phyloP scores from a whole-genome alignment of 2,329 filamentous ascomycete species.

The Calonectria crousiana region DNA sequence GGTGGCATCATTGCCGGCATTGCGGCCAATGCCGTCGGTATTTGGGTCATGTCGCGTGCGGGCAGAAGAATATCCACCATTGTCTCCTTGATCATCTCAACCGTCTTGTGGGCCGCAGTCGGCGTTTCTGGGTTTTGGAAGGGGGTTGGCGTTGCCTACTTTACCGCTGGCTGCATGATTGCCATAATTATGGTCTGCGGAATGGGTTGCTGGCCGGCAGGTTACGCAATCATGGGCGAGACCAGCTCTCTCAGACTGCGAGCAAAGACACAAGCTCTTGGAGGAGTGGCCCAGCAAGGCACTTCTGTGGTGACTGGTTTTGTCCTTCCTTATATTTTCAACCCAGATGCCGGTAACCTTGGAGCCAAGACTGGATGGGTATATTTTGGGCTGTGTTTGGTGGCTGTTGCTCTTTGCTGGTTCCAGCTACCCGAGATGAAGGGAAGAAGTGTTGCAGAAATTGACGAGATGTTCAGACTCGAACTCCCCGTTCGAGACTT shows the following conservation, averaged over 20 bases:
- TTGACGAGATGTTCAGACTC: slow-evolving; percentile 40
- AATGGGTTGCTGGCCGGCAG: slow-evolving; percentile 56
- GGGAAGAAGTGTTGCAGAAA: slow-evolving; percentile 35
- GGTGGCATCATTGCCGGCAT: slow-evolving; percentile 60
- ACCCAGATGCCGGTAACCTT: slow-evolving; percentile 49
- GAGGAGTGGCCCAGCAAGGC: slow-evolving; percentile 54
- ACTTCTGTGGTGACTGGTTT: slow-evolving; percentile 47
- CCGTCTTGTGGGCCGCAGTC: slow-evolving; percentile 57
- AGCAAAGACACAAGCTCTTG: slow-evolving; percentile 50
- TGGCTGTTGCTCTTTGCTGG: slow-evolving; percentile 38
- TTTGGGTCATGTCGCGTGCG: slow-evolving; percentile 58
- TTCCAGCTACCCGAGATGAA: slow-evolving; percentile 40
- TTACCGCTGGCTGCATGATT: slow-evolving; percentile 49
- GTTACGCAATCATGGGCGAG: slow-evolving; percentile 53
- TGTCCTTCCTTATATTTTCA: slow-evolving; percentile 45
- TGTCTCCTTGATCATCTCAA: slow-evolving; percentile 46
- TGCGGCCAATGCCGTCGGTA: slow-evolving; percentile 55
- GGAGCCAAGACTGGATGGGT: slow-evolving; percentile 56
- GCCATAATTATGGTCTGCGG: slow-evolving; percentile 55
- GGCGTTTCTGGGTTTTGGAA: slow-evolving; percentile 42
- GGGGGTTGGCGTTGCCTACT: slow-evolving; percentile 10
- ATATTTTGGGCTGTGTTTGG: slow-evolving; percentile 49
- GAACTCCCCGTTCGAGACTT: slow-evolving; percentile 30
- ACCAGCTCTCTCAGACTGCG: slow-evolving; percentile 39
- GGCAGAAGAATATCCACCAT: slow-evolving; percentile 56